Base-by-base conservation (phyloP, 176 grass and related monocot genomes). In the Secale cereale region DNA sequence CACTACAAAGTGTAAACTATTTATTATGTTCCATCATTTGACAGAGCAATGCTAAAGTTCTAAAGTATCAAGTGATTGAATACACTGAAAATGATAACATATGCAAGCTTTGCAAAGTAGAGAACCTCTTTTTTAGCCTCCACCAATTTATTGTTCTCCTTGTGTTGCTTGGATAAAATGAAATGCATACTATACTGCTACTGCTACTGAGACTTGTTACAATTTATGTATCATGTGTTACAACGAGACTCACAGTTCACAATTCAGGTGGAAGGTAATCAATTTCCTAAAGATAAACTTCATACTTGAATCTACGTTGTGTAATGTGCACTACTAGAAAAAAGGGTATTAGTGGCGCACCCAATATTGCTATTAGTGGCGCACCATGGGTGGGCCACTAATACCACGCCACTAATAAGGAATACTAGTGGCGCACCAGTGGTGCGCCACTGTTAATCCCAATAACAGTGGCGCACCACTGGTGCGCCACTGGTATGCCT, bases 1-100 rank as follows among this genome's bases (percentile, higher is more conserved):
- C 36, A 37, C 36, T 37, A 37, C 36, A 37, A 37, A 37, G 36
- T 37, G 10, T 46, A 46, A 12, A 46, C 43, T 14, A 46, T 15
- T 46, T 46, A 14, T 14, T 14, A 13, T 25, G 7, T 94, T 77
- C 33, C 48, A 59, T 80, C 60, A 25, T 92, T 83, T 87, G 78
- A 29, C 87, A 95, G 92, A 98, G 93, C 77, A 98, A 95, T 78
- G 80, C 85, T 71, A 98, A 98, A 89, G 89, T 87, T 78, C 93
- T 88, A 85, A 98, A 95, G 77, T 90, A 95, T 88, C 89, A 91
- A 90, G 83, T 59, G 11, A 87, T 87, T 36, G 94, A 85, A 76
- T 70, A 80, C 11, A 92, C 81, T 8, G 91, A 88, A 80, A 95
- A 83, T 68, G 83, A 88, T 41, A 91, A 87, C 27, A 90, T 87